These are phyloP conservation scores for Phytophthora constricta DNA, from an alignment of 352 stramenopile genomes.

Conservation along the genomic window DNA sequence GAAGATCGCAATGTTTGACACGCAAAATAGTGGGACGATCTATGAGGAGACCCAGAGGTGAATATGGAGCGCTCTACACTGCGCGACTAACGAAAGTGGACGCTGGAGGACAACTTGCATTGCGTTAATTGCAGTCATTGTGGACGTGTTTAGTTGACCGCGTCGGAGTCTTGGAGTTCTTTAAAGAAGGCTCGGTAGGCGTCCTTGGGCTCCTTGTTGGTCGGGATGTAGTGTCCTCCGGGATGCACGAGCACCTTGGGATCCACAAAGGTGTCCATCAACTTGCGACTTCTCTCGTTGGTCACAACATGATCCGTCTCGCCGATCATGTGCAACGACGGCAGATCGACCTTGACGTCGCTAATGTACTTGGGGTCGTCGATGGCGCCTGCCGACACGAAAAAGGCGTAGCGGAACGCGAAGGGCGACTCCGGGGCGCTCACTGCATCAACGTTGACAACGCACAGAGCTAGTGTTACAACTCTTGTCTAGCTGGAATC, in stretches of 20 bases:
- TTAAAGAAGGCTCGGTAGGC: slow-evolving; percentile 76
- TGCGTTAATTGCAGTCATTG: too few relatives aligned
- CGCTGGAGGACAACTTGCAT: neutral
- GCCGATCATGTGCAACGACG: slow-evolving; percentile 85
- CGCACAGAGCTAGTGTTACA: neutral
- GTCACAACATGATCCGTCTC: slow-evolving; percentile 76
- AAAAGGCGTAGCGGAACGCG: slow-evolving; percentile 76
- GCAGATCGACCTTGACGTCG: slow-evolving; percentile 55
- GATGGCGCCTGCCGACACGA: slow-evolving; percentile 63
- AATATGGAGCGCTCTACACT: slow-evolving; percentile 4
- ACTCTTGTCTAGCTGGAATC: too few relatives aligned
- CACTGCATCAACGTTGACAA: slow-evolving; percentile 29
- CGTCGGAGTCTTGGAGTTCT: slow-evolving; percentile 37
- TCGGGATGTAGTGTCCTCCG: slow-evolving; percentile 87
- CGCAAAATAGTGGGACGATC: slow-evolving; percentile 30
- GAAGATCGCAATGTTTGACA: slow-evolving; percentile 36
- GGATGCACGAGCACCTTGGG: slow-evolving; percentile 65
- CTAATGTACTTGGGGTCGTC: slow-evolving; percentile 54
- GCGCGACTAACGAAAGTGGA: neutral
- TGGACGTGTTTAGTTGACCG: slow-evolving; percentile 18
- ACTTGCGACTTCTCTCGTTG: slow-evolving; percentile 56
- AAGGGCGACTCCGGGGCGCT: slow-evolving; percentile 53
- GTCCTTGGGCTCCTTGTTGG: slow-evolving; percentile 86
- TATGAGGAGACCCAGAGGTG: neutral
- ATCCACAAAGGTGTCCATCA: slow-evolving; percentile 64